A percentile compares a stretch with the other conserved stretches of the same genome.
Conservation (phyloP, 2,329 filamentous ascomycete species). For the Passalora sequoiae region DNA sequence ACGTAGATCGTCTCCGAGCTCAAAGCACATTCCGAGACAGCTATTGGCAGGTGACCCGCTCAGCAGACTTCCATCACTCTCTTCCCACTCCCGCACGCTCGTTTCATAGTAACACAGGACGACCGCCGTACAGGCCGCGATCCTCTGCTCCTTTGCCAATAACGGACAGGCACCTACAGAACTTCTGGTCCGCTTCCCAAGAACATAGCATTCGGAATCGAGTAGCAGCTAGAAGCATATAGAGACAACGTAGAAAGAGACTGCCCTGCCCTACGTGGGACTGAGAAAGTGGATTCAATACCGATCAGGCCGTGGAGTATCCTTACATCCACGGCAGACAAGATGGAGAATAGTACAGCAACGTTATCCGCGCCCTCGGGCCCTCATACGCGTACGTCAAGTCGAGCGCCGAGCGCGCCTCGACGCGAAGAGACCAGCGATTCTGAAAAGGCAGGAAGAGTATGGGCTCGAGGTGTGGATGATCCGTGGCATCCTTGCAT, state of each 20-base stretch:
- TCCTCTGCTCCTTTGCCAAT: slow-evolving; percentile 4
- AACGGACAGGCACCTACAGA: no score
- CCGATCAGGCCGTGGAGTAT: slow-evolving; percentile 32
- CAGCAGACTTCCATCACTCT: slow-evolving; percentile 7
- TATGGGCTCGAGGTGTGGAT: slow-evolving; percentile 40
- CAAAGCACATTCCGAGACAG: slow-evolving; percentile 18
- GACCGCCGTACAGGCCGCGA: slow-evolving; percentile 4
- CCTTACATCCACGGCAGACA: slow-evolving; percentile 17
- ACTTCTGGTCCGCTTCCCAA: no score
- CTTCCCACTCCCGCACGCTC: slow-evolving; percentile 8
- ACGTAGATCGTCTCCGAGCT: background rate
- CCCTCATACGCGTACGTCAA: slow-evolving; percentile 21
- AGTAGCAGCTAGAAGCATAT: no score
- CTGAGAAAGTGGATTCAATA: slow-evolving; percentile 32
- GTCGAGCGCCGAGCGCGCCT: slow-evolving; percentile 24
- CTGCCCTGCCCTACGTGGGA: slow-evolving; percentile 13
- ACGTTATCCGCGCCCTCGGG: slow-evolving; percentile 17
- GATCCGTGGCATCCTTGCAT: slow-evolving; percentile 48
- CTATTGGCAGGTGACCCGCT: slow-evolving; percentile 17
- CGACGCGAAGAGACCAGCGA: slow-evolving; percentile 34
- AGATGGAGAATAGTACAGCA: slow-evolving; percentile 23
- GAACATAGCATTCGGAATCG: no score
- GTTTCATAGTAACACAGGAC: slow-evolving; percentile 3
- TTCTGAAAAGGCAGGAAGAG: slow-evolving; percentile 38
- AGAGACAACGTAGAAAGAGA: no score